Percentiles rank a stretch among this genome's conserved stretches.
Conservation (phyloP, 2,329 filamentous ascomycete genomes). For the Cladosporium sp. region DNA sequence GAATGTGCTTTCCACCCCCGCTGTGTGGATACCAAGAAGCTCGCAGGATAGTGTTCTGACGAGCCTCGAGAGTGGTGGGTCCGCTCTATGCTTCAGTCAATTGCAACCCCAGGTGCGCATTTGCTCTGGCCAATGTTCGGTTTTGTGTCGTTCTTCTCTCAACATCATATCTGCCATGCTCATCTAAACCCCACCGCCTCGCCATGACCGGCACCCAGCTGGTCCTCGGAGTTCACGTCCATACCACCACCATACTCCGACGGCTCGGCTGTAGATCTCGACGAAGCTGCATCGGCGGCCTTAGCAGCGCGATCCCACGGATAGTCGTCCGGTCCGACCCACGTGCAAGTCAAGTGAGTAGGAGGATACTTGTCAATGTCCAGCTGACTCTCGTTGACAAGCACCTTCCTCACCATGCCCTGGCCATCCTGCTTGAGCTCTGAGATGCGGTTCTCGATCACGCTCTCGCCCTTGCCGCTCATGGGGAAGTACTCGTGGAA, state of each 20-base stretch:
- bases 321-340: slow-evolving; percentile 9
- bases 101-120: too few relatives aligned
- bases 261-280: neutral
- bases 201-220: neutral
- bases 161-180: too few relatives aligned
- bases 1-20: too few relatives aligned
- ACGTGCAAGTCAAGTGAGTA: slow-evolving; percentile 6
- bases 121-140: too few relatives aligned
- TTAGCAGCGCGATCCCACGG: neutral
- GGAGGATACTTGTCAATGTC: slow-evolving; percentile 4
- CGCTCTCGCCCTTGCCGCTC: slow-evolving; percentile 39
- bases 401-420: slow-evolving; percentile 5
- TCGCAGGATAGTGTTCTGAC: too few relatives aligned
- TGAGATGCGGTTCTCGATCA: slow-evolving; percentile 37
- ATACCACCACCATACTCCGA: neutral
- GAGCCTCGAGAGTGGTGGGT: too few relatives aligned
- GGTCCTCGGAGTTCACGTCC: neutral
- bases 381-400: slow-evolving; percentile 3
- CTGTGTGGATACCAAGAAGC: too few relatives aligned
- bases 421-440: slow-evolving; percentile 38
- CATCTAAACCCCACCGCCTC: too few relatives aligned
- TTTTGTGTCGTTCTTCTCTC: too few relatives aligned
- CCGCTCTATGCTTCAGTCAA: too few relatives aligned
- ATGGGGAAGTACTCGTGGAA: slow-evolving; percentile 42
- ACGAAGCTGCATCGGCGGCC: neutral